These are phyloP conservation scores for Pseudozyma flocculosa DNA, from an alignment of 1,284 basidiomycete genomes.

Conservation along the genomic window DNA sequence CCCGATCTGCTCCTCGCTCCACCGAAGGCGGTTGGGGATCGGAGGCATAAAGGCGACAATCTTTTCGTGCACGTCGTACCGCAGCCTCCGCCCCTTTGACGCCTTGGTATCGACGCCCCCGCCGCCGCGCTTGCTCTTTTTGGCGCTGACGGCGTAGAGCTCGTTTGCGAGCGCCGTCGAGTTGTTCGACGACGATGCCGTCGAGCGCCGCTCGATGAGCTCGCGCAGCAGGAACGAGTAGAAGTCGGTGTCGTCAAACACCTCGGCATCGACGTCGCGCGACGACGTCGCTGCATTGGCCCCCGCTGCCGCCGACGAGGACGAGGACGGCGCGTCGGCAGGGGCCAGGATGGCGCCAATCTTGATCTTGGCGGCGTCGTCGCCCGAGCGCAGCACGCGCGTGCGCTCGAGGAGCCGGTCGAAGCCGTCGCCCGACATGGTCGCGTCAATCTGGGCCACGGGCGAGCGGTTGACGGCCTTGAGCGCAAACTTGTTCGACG, in stretches of 20 bases:
- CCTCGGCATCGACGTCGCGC: slow-evolving; percentile 24
- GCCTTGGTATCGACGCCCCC: slow-evolving; percentile 45
- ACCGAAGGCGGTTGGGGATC: slow-evolving; percentile 30
- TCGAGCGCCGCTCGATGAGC: slow-evolving; percentile 43
- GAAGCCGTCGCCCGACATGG: slow-evolving; percentile 42
- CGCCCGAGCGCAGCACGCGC: slow-evolving; percentile 33
- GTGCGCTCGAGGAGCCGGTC: slow-evolving; percentile 46
- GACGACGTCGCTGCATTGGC: slow-evolving; percentile 1
- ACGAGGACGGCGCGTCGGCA: background rate
- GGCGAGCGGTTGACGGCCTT: slow-evolving; percentile 48
- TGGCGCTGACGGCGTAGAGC: slow-evolving; percentile 8
- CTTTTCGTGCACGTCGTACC: slow-evolving; percentile 55
- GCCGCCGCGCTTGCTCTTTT: slow-evolving; percentile 23
- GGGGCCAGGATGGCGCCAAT: slow-evolving; percentile 3
- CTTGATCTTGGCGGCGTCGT: slow-evolving; percentile 12
- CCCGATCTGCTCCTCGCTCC: slow-evolving; percentile 46
- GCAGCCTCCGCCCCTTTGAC: slow-evolving; percentile 49
- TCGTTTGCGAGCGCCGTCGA: slow-evolving; percentile 3
- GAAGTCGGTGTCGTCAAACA: slow-evolving; percentile 57
- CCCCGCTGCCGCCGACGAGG: too few relatives aligned
- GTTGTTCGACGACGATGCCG: slow-evolving; percentile 19
- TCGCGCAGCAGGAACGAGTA: slow-evolving; percentile 52
- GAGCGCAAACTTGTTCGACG: slow-evolving; percentile 34
- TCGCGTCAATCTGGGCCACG: slow-evolving; percentile 39
- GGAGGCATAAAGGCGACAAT: slow-evolving; percentile 56